Evolutionary conservation across 192 early-diverging fungal species (phyloP), one percentile per base, ranked within the genome.

Genomic region (Piromyces sp.): DNA sequence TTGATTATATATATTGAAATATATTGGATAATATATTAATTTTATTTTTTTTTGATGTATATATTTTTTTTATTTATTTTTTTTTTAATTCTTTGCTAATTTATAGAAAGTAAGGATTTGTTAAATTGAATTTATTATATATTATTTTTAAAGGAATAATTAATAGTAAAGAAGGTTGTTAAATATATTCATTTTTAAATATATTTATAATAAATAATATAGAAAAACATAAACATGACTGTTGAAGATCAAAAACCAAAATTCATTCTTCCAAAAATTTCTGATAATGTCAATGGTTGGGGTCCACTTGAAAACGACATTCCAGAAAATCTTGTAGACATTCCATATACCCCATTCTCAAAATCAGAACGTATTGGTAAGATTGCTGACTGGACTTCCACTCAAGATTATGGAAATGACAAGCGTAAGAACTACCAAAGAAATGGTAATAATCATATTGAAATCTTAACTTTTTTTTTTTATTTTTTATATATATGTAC

Each of bases 291-390:
- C 82, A 87, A 84, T 87, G 95, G 95, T 58, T 98, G 96, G 96
- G 96, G 96, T 31, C 96, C 96, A 79, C 83, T 80, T 38, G 30
- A 37, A 33, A 80, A 30, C 79, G 90, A 93, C 80, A 88, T 94
- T 80, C 87, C 92, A 78, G 84, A 90, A 29, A 86, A 89, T 37
- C 91, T 93, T 85, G 83, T 86, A 81, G 94, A 93, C 85, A 93
- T 99, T 81, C 97, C 97, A 22, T 99, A 96, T 86, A 92, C 94
- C 40, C 96, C 95, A 38, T 99, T 94, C 91, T 95, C 93, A 42
- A 98, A 98, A 89, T 90, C 91, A 30, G 97, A 99, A 87, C 96
- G 96, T 83, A 88, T 99, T 22, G 96, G 95, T 81, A 94, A 95
- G 83, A 94, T 95, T 38, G 96, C 97, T 81, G 95, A 98, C 88